Conservation (phyloP, 805 yeast species). For the Ogataea haglerorum region DNA sequence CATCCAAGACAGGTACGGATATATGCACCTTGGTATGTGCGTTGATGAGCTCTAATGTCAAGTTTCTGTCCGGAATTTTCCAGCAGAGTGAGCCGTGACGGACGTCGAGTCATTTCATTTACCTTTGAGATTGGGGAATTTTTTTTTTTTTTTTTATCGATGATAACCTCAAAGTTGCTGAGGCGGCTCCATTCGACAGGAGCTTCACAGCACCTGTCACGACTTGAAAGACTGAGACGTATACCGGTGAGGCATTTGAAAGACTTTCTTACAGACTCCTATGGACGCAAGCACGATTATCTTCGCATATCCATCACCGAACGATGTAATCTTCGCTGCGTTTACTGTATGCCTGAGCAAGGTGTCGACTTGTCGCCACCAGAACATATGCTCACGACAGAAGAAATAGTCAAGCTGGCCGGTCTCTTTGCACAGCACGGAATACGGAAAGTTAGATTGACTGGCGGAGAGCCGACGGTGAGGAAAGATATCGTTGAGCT, state of each 20-base stretch:
- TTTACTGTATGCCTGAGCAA: constrained; percentile 57
- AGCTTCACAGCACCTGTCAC: neutral
- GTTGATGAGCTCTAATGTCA: constrained; percentile 66
- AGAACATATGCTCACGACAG: constrained; percentile 38
- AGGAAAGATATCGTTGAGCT: constrained; percentile 47
- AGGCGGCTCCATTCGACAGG: neutral
- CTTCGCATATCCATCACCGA: constrained; percentile 51
- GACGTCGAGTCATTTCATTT: constrained; percentile 21
- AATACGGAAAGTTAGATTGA: constrained; percentile 48
- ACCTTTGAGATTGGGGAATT: neutral
- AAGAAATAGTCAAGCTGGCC: constrained; percentile 44
- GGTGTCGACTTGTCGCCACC: constrained; percentile 48
- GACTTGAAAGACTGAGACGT: constrained; percentile 15
- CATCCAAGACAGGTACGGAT: constrained; percentile 68
- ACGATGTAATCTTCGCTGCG: constrained; percentile 44
- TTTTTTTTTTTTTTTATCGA: constrained; percentile 1
- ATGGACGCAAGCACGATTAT: constrained; percentile 45
- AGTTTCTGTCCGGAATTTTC: constrained; percentile 41
- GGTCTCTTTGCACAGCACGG: constrained; percentile 44
- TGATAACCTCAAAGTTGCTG: neutral
- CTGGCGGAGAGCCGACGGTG: constrained; percentile 59
- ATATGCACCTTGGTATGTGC: constrained; percentile 85
- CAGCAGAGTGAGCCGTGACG: constrained; percentile 33
- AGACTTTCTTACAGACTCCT: constrained; percentile 43
- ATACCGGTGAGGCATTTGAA: constrained; percentile 32